Evolutionary conservation across 257 asterid genomes (phyloP).

Genomic region (Cinchona pubescens): DNA sequence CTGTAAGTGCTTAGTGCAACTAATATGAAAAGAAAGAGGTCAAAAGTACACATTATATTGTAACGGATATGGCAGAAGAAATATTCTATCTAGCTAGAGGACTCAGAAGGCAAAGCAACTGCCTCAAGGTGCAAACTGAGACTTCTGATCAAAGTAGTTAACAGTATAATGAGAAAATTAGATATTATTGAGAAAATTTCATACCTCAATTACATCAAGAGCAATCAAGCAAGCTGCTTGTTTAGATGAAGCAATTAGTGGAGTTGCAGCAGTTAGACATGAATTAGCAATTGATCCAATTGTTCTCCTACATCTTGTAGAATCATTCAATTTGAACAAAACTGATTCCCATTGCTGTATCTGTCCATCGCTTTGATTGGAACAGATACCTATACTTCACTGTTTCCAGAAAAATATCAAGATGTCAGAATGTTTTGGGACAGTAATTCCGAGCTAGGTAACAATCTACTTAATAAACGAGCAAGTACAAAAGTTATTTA

Average conservation of each 20-base stretch:
- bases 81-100: not conserved
- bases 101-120: not conserved
- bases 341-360: slow-evolving; percentile 69
- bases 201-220: slow-evolving; percentile 70
- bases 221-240: slow-evolving; percentile 71
- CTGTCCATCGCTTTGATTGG: slow-evolving; percentile 31
- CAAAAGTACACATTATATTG: not conserved
- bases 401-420: slow-evolving; percentile 25
- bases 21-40: not conserved
- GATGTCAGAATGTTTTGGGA: slow-evolving; percentile 9
- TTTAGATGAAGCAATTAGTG: slow-evolving; percentile 72
- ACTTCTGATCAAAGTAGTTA: not conserved
- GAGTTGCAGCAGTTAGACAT: slow-evolving; percentile 74
- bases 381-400: slow-evolving; percentile 24
- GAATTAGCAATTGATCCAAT: slow-evolving; percentile 89
- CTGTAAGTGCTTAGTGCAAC: not conserved
- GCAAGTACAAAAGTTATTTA: not conserved
- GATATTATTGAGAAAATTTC: not conserved
- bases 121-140: not conserved
- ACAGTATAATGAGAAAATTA: not conserved
- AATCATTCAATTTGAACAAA: slow-evolving; percentile 64
- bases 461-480: not conserved
- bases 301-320: slow-evolving; percentile 63
- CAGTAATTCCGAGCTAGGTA: not conserved
- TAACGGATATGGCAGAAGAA: not conserved